phyloP scores from a whole-genome alignment of 2,329 filamentous ascomycete species.

The Aureobasidium mangrovei region DNA sequence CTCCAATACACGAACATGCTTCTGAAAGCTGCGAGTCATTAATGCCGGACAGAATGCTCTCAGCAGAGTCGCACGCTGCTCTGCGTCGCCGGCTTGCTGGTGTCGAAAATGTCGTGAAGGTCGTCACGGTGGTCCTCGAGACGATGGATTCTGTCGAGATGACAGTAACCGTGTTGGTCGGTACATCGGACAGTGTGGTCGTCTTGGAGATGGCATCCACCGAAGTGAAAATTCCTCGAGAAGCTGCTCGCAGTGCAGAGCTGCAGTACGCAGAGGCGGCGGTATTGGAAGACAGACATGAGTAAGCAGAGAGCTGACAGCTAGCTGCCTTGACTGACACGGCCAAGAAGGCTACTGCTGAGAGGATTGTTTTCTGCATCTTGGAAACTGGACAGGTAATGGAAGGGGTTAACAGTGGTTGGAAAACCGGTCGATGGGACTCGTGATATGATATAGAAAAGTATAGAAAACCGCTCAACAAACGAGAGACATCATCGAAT shows the following conservation, averaged over 20 bases:
- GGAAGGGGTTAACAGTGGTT: not conserved
- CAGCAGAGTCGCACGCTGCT: not conserved
- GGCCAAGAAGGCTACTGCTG: not conserved
- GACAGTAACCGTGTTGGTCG: not conserved
- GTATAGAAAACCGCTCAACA: too few relatives aligned
- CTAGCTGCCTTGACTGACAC: slow-evolving; percentile 2
- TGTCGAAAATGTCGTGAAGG: not conserved
- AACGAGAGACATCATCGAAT: not conserved
- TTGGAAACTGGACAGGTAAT: not conserved
- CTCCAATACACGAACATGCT: slow-evolving; percentile 10
- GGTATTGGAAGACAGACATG: slow-evolving; percentile 1
- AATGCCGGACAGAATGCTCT: not conserved
- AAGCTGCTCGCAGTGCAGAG: slow-evolving; percentile 1
- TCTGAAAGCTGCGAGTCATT: not conserved
- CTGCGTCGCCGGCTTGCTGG: not conserved
- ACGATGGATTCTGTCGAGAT: not conserved
- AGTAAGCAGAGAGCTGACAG: slow-evolving; percentile 9
- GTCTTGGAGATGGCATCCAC: not conserved
- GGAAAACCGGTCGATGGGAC: not conserved
- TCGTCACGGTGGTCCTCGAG: not conserved
- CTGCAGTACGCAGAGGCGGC: slow-evolving; percentile 8
- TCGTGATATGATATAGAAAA: not conserved
- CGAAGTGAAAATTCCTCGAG: not conserved
- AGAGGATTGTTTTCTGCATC: not conserved
- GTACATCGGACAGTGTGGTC: not conserved